Base-by-base conservation (phyloP, 1,139 yeast genomes). In the Sugiyamaella xylanicola region DNA sequence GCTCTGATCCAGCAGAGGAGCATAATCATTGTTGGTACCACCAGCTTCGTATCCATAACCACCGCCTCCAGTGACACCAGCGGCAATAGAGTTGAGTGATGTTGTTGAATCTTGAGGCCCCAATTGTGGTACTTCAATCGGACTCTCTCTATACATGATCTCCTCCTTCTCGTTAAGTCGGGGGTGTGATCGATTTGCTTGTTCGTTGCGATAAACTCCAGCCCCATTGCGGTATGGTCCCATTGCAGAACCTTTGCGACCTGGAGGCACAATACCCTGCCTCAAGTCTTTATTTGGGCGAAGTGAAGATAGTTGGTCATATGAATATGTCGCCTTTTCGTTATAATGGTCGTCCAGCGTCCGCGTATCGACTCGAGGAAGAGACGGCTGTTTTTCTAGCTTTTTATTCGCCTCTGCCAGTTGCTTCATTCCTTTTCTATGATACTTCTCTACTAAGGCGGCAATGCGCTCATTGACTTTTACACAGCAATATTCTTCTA, bases 401-500 rank as follows among this genome's bases (percentile, higher is more conserved):
- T 61, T 51, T 48, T 58, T 61, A 55, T 68, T 67, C 29, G 60
- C 67, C 46, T 61, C 63, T 21, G 56, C 61, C 17, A 69, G 64
- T 51, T 62, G 63, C 46, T 56, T 51, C 51, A 68, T 60, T 21
- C 65, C 70, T 57, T 66, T 63, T 44, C 62, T 61, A 65, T 82
- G 85, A 63, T 81, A 74, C 59, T 73, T 76, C 56, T 72, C 71
- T 4, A 83, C 85, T 59, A 84, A 70, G 32, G 65, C 64, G 55
- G 82, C 76, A n/a, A 85, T 84, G 25, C 80, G 75, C 37, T 75
- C 73, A 67, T 84, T 84, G 56, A 85, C 82, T 49, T 80, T 73
- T 22, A 72, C 64, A 66, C 84, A 82, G 66, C 87, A 85, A 67
- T 79, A 85, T 61, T 80, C 82, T 62, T 82, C 85, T 55, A 85